These are phyloP conservation scores for Auricularia cornea DNA, from an alignment of 768 basidiomycete species.

Conservation along the genomic window DNA sequence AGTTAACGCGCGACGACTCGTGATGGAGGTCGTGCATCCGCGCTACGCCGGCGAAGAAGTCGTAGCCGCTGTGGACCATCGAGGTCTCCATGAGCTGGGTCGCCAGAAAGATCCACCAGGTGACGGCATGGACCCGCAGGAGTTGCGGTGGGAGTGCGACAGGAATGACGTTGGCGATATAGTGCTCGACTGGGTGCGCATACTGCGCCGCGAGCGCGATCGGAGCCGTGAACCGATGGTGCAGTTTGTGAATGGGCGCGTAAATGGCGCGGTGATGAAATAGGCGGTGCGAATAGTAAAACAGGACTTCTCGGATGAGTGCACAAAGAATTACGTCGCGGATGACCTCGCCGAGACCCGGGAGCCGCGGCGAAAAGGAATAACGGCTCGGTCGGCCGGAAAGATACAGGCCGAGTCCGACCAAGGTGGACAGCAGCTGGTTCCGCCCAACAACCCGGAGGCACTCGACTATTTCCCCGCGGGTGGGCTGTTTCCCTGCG, in stretches of 20 bases:
- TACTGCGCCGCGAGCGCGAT: conserved; percentile 25
- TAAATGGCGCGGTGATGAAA: conserved; percentile 22
- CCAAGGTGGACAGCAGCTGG: conserved; percentile 15
- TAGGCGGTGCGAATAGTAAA: conserved; percentile 24
- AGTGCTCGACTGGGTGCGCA: conserved; percentile 18
- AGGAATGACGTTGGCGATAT: conserved; percentile 23
- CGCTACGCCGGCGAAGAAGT: conserved; percentile 19
- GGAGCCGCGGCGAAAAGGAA: conserved; percentile 16
- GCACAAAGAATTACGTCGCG: conserved; percentile 15
- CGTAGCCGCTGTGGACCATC: conserved; percentile 23
- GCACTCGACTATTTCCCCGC: conserved; percentile 18
- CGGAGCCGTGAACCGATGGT: conserved; percentile 26
- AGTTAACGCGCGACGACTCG: conserved; percentile 21
- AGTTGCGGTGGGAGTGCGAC: conserved; percentile 15
- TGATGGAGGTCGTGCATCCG: conserved; percentile 23
- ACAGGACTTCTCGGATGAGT: conserved; percentile 21
- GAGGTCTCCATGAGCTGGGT: conserved; percentile 19
- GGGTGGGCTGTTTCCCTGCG: conserved; percentile 19
- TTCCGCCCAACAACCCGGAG: conserved; percentile 18
- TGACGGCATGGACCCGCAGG: conserved; percentile 18
- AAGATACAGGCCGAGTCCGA: conserved; percentile 12
- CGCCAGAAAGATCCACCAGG: conserved; percentile 23
- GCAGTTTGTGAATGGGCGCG: conserved; percentile 21
- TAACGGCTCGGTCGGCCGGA: conserved; percentile 10
- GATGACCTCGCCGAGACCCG: conserved; percentile 12